Evolutionary conservation across 305 asterid species (phyloP), one percentile per base, ranked within the genome.

Genomic region (Withania somnifera): DNA sequence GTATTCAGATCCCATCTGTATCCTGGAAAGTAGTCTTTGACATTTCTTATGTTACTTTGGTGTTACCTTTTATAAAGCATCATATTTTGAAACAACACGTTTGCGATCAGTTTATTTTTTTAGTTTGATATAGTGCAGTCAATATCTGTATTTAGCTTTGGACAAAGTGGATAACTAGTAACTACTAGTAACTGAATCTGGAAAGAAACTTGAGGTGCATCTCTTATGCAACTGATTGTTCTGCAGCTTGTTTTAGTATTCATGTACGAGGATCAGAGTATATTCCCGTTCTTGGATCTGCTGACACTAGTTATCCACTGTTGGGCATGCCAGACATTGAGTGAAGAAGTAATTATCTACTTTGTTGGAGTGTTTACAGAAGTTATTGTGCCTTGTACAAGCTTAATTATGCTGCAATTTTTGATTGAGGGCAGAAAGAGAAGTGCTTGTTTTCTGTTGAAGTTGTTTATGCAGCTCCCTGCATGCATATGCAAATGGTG

Each of bases 211-310:
- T 1, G 3, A 28, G 28, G 45, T 2, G 0, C 26, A 50, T 28
- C 38, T 75, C 80, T 79, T 63, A 60, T 60, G 11, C 61, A 63
- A 63, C 36, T 83, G 81, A 28, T 54, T 77, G 24, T 87, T 84
- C 9, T 87, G 89, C 97, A 95, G 98, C 99, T 84, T 94, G 98
- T 93, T 94, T 83, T 67, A 87, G 95, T 47, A 97, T 95, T 81
- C 98, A 94, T 85, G 96, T 95, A 11, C 90, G 99, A 88, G 97
- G 98, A 71, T 92, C 96, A 0, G 99, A 95, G 90, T 92, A 93
- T 76, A 90, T 92, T 78, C 98, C 97, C 0, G 89, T 87, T 67
- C 90, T 88, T 60, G 97, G 94, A 84, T 86, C 96, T 32, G 96
- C 87, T 79, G 97, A 91, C 71, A 3, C 92, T 38, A 84, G 83